Evolutionary conservation across 257 asterid genomes (phyloP).

Genomic region (Cynanchum wilfordii): DNA sequence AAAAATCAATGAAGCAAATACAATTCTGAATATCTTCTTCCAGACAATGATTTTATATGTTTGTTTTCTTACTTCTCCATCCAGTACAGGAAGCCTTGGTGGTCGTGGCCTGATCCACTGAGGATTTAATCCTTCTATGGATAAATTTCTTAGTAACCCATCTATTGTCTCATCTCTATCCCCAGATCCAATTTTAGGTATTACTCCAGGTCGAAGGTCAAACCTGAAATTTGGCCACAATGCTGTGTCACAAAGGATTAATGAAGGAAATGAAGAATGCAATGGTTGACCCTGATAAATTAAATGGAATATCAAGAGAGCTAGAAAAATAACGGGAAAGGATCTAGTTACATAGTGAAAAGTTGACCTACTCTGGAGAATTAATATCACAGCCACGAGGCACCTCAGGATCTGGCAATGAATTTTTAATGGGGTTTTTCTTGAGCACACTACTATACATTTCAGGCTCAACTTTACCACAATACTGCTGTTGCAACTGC

Average conservation of each 20-base stretch:
- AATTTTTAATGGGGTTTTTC: conserved; percentile 59
- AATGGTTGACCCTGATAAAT: not conserved
- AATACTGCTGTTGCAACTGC: conserved; percentile 76
- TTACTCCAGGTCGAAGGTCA: conserved; percentile 71
- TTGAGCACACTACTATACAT: conserved; percentile 45
- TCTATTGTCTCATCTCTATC: conserved; percentile 67
- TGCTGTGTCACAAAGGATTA: conserved; percentile 12
- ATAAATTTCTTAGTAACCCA: conserved; percentile 58
- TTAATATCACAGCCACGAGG: conserved; percentile 76
- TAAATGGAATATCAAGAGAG: conserved; percentile 11
- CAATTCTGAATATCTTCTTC: not conserved
- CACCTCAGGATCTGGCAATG: conserved; percentile 79
- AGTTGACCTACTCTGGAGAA: conserved; percentile 70
- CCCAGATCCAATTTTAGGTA: conserved; percentile 79
- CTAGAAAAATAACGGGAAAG: conserved; percentile 16
- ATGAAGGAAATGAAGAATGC: conserved; percentile 1
- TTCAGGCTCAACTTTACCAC: conserved; percentile 46
- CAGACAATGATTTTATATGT: not conserved
- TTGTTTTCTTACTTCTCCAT: conserved; percentile 65
- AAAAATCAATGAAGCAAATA: conserved; percentile 5
- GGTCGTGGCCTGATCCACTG: conserved; percentile 92
- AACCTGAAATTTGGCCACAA: conserved; percentile 50
- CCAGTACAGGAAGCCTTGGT: conserved; percentile 81
- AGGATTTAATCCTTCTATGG: conserved; percentile 72
- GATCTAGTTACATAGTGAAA: not conserved